Base-by-base conservation (phyloP, 1,284 basidiomycete genomes). In the Chalciporus sp. region DNA sequence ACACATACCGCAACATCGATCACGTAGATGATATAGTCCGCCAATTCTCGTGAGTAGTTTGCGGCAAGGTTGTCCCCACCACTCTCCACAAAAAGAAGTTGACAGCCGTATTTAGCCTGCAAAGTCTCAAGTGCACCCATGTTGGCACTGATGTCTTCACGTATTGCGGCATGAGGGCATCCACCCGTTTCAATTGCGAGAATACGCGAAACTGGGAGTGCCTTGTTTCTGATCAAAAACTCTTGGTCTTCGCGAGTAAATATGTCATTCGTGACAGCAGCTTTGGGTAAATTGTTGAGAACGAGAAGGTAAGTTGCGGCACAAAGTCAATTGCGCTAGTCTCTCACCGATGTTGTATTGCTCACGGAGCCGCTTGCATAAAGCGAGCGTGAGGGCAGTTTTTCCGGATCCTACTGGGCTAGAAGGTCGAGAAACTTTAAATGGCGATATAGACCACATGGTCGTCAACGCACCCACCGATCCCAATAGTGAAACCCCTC, bases 181-280 rank as follows among this genome's bases (percentile, higher is more conserved):
- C 95, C 94, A 37, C 95, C 92, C 0, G 97, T 99, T 76, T 99
- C 96, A 62, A 99, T 97, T 0, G 97, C 95, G 20, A 94, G 84
- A 63, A 99, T 98, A 40, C 96, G 88, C 35, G 85, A 85, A 3
- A 87, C 74, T 0, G 91, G 87, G 4, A 99, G 83, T 0, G 96
- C 96, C 51, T 90, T 82, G 74, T 98, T 94, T 61, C 85, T 87
- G 67, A 98, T 96, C 35, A 99, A 78, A 72, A 99, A 99, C 70
- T 99, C 95, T 71, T 97, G 95, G 69, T 99, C 96, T 72, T 99
- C 96, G 23, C 88, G 83, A 39, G 96, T 99, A 74, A 98, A 97
- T 67, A 98, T 98, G 73, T 98, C 95, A 73, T 98, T 98, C 9
- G 95, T 97, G 16, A 95, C 92, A 3, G 93, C 93, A 29, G 91